These are phyloP conservation scores for Annulohypoxylon moriforme DNA, from an alignment of 495 filamentous ascomycete genomes.

Conservation along the genomic window DNA sequence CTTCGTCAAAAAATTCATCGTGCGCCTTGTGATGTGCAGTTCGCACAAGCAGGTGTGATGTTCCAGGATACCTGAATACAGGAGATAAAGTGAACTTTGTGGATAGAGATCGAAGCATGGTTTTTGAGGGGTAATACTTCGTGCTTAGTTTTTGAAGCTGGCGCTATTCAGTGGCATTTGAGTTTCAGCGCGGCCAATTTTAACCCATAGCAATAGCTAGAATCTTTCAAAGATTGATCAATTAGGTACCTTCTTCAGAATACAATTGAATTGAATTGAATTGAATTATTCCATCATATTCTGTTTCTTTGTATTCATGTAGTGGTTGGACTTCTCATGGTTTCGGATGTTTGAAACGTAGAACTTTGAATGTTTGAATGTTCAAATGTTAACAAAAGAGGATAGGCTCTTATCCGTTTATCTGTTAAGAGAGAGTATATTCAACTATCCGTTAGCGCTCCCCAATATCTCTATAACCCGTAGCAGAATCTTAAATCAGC, in stretches of 20 bases:
- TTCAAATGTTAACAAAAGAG: neutral
- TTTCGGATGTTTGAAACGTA: neutral
- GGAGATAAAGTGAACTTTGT: neutral
- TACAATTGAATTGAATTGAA: neutral
- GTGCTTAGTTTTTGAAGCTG: neutral
- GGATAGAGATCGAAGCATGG: constrained; percentile 11
- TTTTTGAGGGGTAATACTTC: neutral
- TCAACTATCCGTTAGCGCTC: neutral
- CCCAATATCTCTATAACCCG: neutral
- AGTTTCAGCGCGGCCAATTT: too few species aligned
- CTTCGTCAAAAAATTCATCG: constrained; percentile 58
- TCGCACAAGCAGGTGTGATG: constrained; percentile 16
- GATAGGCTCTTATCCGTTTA: neutral
- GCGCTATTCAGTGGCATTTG: neutral
- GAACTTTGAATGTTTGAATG: neutral
- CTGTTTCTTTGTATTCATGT: neutral
- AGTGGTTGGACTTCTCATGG: too few species aligned
- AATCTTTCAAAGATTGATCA: too few species aligned
- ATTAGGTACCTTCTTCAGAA: neutral
- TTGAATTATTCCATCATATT: neutral
- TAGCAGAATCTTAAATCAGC: neutral
- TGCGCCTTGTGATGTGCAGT: constrained; percentile 50
- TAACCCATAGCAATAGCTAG: too few species aligned
- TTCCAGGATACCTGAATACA: neutral
- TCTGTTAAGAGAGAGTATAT: neutral